Percentiles rank a stretch among this genome's conserved stretches.
Conservation (phyloP, 306 rosid species). For the Dryas octopetala region DNA sequence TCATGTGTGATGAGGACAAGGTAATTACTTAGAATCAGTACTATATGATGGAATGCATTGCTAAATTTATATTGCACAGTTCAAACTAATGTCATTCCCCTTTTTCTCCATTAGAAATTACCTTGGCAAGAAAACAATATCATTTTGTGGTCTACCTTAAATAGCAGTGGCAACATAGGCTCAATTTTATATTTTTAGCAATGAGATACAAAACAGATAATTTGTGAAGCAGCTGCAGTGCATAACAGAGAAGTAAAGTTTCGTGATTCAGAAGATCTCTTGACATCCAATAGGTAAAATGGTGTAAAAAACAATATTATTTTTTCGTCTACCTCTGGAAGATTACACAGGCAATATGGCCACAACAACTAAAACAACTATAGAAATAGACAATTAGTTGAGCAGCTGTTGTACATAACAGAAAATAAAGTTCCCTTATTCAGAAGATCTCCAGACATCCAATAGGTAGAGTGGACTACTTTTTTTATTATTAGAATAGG, state of each 20-base stretch:
- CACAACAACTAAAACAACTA: neutral
- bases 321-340: neutral
- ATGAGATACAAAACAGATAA: neutral
- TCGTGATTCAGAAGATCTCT: neutral
- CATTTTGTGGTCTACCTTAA: neutral
- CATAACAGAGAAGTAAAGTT: neutral
- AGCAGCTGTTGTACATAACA: neutral
- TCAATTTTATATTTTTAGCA: neutral
- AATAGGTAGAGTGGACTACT: neutral
- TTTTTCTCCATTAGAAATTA: neutral
- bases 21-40: neutral
- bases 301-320: neutral
- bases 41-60: neutral
- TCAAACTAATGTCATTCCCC: neutral
- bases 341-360: neutral
- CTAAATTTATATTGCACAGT: neutral
- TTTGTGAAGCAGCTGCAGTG: neutral
- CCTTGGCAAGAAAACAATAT: neutral
- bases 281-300: constrained; percentile 3
- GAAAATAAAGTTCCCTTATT: neutral
- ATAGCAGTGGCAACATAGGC: neutral
- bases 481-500: too few relatives aligned
- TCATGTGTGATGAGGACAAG: neutral
- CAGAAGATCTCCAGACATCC: neutral
- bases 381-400: neutral